Conservation (phyloP, 129 eudicot species). For the Mikania micrantha region DNA sequence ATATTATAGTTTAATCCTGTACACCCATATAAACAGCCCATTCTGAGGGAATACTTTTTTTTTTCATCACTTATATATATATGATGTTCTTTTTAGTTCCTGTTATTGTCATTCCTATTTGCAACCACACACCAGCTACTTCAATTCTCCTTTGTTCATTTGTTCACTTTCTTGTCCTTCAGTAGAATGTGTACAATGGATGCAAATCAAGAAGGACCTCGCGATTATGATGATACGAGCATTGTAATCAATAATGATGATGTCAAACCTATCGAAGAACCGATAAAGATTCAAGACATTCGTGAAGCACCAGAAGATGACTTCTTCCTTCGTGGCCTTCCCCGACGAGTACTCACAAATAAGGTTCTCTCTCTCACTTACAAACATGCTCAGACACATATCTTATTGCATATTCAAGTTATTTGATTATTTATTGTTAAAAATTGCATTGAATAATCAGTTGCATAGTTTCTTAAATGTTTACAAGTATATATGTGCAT, state of each 20-base stretch:
- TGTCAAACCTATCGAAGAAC: background rate
- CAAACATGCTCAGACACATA: no score
- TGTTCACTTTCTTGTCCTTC: background rate
- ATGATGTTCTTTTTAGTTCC: slow-evolving; percentile 1
- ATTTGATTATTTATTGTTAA: no score
- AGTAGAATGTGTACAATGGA: slow-evolving; percentile 32
- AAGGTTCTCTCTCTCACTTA: slow-evolving; percentile 23
- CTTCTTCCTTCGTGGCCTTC: slow-evolving; percentile 7
- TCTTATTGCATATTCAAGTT: background rate
- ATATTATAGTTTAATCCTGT: slow-evolving; percentile 21
- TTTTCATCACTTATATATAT: background rate
- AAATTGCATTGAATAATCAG: no score
- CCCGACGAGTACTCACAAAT: slow-evolving; percentile 14
- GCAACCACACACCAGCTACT: background rate
- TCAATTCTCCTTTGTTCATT: background rate
- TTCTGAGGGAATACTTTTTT: slow-evolving; percentile 2
- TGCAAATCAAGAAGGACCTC: slow-evolving; percentile 28
- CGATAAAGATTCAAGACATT: slow-evolving; percentile 12
- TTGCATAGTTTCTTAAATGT: background rate
- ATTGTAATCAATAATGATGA: slow-evolving; percentile 9
- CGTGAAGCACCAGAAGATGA: background rate
- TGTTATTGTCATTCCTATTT: background rate
- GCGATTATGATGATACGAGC: background rate
- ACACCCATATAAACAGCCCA: slow-evolving; percentile 27
- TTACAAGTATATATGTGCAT: background rate